Evolutionary conservation across 176 grass and related monocot genomes (phyloP).

Genomic region (Zoysia pacifica): DNA sequence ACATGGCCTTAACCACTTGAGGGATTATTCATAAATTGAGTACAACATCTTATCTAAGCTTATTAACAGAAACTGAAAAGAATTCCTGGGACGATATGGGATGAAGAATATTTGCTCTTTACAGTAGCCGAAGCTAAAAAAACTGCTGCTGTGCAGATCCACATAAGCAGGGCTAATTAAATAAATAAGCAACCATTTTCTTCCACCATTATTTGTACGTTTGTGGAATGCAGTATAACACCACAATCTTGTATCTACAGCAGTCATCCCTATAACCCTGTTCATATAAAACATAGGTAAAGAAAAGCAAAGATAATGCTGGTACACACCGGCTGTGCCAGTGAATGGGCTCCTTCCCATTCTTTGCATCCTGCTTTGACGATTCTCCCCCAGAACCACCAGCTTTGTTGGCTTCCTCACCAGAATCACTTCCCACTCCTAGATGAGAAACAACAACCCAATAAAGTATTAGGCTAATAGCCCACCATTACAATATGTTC

Average conservation of each 20-base stretch:
- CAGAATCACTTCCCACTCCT: constrained; percentile 63
- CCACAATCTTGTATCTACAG: not conserved
- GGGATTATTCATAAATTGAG: not conserved
- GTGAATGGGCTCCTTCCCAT: constrained; percentile 78
- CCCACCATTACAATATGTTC: not conserved
- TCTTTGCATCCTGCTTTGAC: constrained; percentile 79
- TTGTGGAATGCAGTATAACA: constrained; percentile 19
- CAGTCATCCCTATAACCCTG: constrained; percentile 12
- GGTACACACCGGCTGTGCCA: constrained; percentile 83
- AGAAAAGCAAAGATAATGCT: constrained; percentile 18
- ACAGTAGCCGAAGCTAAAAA: not conserved
- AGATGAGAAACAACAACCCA: constrained; percentile 18
- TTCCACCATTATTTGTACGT: constrained; percentile 23
- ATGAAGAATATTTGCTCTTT: constrained; percentile 19
- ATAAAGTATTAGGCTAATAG: not conserved
- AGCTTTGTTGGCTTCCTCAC: constrained; percentile 53
- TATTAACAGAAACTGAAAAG: not conserved
- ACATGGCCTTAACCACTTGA: not conserved
- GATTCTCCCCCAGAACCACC: constrained; percentile 56
- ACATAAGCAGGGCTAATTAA: constrained; percentile 1
- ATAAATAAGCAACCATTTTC: constrained; percentile 12
- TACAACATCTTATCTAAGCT: constrained; percentile 4
- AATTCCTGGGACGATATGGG: not conserved
- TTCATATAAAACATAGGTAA: not conserved
- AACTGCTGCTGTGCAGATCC: not conserved